A percentile compares a stretch with the other conserved stretches of the same genome.
Conservation (phyloP, 768 basidiomycete species). For the Harrya chromipes region DNA sequence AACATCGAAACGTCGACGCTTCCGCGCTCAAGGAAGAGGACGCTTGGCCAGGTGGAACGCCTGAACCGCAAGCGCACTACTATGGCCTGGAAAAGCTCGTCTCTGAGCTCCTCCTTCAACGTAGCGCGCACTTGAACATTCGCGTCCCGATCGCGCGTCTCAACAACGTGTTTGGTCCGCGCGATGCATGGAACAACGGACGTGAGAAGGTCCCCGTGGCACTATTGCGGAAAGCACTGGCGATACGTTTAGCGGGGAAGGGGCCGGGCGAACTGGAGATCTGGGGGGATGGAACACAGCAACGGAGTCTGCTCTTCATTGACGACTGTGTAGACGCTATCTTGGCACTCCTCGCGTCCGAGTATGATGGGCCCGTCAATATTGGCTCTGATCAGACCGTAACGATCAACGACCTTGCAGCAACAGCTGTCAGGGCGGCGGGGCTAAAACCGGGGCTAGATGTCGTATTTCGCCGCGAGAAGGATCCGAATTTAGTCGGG, state of each 20-base stretch:
- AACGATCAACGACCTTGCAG: conserved; percentile 41
- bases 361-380: conserved; percentile 40
- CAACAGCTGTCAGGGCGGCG: conserved; percentile 35
- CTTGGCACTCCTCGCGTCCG: conserved; percentile 40
- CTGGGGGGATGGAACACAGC: conserved; percentile 55
- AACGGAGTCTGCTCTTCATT: conserved; percentile 55
- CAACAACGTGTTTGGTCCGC: conserved; percentile 58
- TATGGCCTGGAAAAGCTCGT: conserved; percentile 59
- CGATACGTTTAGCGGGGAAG: conserved; percentile 15
- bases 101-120: conserved; percentile 44
- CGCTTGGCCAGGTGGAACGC: conserved; percentile 37
- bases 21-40: conserved; percentile 47
- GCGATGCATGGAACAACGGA: conserved; percentile 50
- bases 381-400: conserved; percentile 49
- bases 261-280: conserved; percentile 40
- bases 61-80: conserved; percentile 52
- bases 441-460: conserved; percentile 25
- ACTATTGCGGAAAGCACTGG: conserved; percentile 50
- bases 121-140: conserved; percentile 28
- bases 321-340: conserved; percentile 53
- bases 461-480: conserved; percentile 29
- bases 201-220: conserved; percentile 60
- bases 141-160: conserved; percentile 50
- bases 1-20: conserved; percentile 37
- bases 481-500: conserved; percentile 37